Evolutionary conservation across 1,284 basidiomycete genomes (phyloP).

Genomic region (Flammula alnicola): DNA sequence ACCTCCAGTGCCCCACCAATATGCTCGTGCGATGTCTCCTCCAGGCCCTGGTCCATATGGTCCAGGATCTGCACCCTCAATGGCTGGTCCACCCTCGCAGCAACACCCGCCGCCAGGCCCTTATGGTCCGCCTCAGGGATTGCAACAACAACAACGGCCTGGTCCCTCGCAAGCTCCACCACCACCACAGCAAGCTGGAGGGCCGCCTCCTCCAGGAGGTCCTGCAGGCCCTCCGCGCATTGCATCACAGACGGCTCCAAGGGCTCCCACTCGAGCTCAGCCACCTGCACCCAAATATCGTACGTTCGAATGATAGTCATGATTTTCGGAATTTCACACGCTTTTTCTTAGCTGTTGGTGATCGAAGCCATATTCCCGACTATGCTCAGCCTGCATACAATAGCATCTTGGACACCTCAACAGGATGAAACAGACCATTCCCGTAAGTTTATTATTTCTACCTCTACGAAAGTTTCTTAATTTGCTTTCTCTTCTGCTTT

Average conservation of each 20-base stretch:
- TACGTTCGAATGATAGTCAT: slow-evolving; percentile 46
- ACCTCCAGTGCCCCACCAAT: slow-evolving; percentile 12
- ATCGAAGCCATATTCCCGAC: slow-evolving; percentile 89
- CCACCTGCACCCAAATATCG: slow-evolving; percentile 83
- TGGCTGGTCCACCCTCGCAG: slow-evolving; percentile 29
- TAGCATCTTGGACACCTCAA: slow-evolving; percentile 67
- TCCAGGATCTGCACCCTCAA: slow-evolving; percentile 40
- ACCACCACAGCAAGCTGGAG: slow-evolving; percentile 24
- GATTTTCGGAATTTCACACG: slow-evolving; percentile 12
- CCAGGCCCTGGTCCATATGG: slow-evolving; percentile 30
- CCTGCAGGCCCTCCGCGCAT: slow-evolving; percentile 39
- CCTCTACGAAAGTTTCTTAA: neutral
- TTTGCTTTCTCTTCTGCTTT: slow-evolving; percentile 1
- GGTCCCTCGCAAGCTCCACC: slow-evolving; percentile 29
- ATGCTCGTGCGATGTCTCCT: slow-evolving; percentile 12
- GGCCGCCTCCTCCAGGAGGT: slow-evolving; percentile 33
- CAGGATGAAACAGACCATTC: slow-evolving; percentile 69
- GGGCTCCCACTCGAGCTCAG: slow-evolving; percentile 40
- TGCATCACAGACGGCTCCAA: slow-evolving; percentile 27
- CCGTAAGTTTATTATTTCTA: slow-evolving; percentile 52
- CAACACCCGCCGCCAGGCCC: slow-evolving; percentile 20
- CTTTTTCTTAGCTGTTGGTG: slow-evolving; percentile 73
- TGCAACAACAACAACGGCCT: slow-evolving; percentile 19
- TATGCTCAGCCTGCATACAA: slow-evolving; percentile 69
- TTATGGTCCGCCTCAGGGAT: slow-evolving; percentile 27